Evolutionary conservation across 495 filamentous ascomycete species (phyloP), one percentile per base, ranked within the genome.

Genomic region (Evansstolkia leycettana): DNA sequence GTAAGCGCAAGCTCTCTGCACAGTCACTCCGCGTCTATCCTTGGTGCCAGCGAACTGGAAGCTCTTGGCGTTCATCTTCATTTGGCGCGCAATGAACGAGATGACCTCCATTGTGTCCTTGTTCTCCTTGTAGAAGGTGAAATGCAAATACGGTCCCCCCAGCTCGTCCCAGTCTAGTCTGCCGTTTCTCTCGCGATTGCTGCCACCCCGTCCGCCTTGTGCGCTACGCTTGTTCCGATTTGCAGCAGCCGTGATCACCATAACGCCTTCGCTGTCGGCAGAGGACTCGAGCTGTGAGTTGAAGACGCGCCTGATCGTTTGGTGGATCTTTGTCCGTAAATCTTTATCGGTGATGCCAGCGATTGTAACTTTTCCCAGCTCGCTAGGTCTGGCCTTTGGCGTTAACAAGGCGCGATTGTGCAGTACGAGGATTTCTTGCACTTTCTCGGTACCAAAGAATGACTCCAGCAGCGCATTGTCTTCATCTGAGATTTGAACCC

Each of bases 91-190:
- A 6, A 96, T 61, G 38, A 76, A 80, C 6, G 70, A 75, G 17
- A 92, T 65, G 0, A 82, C 78, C 42, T 98, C 89, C 85, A 95
- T 94, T 1, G 92, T 98, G 48, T 98, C 92, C 46, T 86, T 86
- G 57, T 98, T 98, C 58, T 96, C 90, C 61, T 98, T 98, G 67
- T 88, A 90, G 26, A 98, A 72, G 0, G 84, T 84, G 50, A 96
- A 92, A 54, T 98, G 90, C 6, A 95, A 69, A 50, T 84, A 88
- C 7, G 80, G 74, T 1, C 82, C 86, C 12, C 80, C 82, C 8
- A 76, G 67, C 38, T 78, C 74, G 18, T 70, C 59, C 73, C 75
- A 80, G 30, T 59, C 63, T 11, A 64, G 38, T 17, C 64, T 61
- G 12, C 50, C 48, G 12, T 47, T 45, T n/a, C 43, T 47, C 7